phyloP scores from a whole-genome alignment of 345 rosid genomes.

The Populus ilicifolia region DNA sequence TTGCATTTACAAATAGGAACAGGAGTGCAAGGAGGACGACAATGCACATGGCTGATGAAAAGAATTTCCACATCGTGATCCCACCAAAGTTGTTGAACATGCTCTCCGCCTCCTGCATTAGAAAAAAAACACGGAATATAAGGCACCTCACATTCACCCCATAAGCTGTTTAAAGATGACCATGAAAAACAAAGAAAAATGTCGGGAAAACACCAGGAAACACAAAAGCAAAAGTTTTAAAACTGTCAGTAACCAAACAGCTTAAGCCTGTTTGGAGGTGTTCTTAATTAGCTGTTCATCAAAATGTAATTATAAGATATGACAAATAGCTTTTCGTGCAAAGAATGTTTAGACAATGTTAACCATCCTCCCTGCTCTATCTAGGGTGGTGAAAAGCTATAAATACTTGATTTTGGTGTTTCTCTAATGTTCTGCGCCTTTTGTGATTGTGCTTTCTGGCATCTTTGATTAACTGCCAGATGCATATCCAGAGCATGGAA shows the following conservation, averaged over 20 bases:
- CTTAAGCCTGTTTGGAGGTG: background rate
- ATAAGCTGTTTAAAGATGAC: too few relatives aligned
- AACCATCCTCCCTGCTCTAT: background rate
- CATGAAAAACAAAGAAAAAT: background rate
- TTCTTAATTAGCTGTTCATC: too few relatives aligned
- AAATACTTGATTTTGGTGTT: background rate
- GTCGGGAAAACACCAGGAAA: too few relatives aligned
- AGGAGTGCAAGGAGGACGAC: constrained; percentile 33
- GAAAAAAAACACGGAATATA: background rate
- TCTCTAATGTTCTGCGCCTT: background rate
- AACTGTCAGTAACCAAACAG: background rate
- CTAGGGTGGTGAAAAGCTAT: background rate
- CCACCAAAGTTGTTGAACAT: constrained; percentile 31
- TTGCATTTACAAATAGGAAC: constrained; percentile 53
- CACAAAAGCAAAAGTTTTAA: background rate
- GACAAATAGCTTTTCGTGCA: background rate
- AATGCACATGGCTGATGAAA: constrained; percentile 35
- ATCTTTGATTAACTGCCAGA: background rate
- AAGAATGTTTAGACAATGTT: background rate
- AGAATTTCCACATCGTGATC: constrained; percentile 35
- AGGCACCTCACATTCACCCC: background rate
- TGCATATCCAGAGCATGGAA: background rate
- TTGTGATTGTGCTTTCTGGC: background rate
- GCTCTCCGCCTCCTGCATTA: constrained; percentile 44
- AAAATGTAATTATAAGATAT: too few relatives aligned